Evolutionary conservation across 306 rosid genomes (phyloP).

Genomic region (Cucurbita ficifolia): DNA sequence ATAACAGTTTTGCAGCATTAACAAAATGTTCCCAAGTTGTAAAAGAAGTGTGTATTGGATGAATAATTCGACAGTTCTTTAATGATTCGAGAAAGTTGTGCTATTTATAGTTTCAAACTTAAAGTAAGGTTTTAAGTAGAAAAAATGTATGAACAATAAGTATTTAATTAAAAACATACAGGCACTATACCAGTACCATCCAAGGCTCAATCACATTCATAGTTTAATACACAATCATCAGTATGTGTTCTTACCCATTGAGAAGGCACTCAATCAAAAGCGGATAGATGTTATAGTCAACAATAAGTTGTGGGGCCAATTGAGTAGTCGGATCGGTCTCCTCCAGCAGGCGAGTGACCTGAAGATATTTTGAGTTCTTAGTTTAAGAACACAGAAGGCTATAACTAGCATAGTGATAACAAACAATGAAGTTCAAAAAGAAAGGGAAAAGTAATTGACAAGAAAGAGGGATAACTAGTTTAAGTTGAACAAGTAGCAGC

Average conservation of each 20-base stretch:
- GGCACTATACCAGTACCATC: not conserved
- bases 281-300: slow-evolving; percentile 46
- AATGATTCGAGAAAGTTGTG: not conserved
- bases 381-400: not conserved
- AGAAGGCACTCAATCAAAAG: slow-evolving; percentile 73
- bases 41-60: not conserved
- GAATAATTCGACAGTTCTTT: not conserved
- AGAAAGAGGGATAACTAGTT: not conserved
- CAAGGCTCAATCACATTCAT: not conserved
- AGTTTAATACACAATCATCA: not conserved
- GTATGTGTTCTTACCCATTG: slow-evolving; percentile 45
- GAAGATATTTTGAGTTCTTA: slow-evolving; percentile 2
- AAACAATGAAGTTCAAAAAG: not conserved
- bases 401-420: not conserved
- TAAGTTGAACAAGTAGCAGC: not conserved
- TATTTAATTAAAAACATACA: not conserved
- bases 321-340: slow-evolving; percentile 20
- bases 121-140: not conserved
- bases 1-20: not conserved
- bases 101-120: not conserved
- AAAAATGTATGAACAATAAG: not conserved
- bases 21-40: not conserved
- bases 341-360: slow-evolving; percentile 65
- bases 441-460: not conserved
- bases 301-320: slow-evolving; percentile 33